Base-by-base conservation (phyloP, 2,329 filamentous ascomycete species). In the Fusarium protoensiforme region DNA sequence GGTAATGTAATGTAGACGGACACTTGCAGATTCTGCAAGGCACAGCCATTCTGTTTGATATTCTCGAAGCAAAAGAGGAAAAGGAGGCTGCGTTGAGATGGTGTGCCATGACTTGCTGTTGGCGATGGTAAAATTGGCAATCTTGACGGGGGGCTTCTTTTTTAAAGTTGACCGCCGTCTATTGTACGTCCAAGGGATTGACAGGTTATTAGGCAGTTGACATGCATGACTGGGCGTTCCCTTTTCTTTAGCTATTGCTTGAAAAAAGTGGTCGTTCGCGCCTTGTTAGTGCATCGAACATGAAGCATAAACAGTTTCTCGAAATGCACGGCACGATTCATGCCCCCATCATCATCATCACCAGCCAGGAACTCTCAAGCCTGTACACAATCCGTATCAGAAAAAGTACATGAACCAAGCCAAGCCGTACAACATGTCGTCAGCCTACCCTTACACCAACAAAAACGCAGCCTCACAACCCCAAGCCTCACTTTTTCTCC, bases 1-100 rank as follows among this genome's bases (percentile, higher is more conserved):
- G 35, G 43, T 48, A 35, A 14, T 13, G 5, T 9, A 22, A 27
- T 24, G 22, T 20, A 31, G 18, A 46, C 54, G 31, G 31, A n/a
- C 13, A 53, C 24, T 27, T 4, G 22, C 35, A 46, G 18, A 59
- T 58, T 31, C 58, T 72, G 61, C 62, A 70, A 65, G 68, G 60
- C 56, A 72, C 64, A 29, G 18, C 24, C 22, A 46, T 48, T 46
- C 43, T 48, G 24, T 43, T 51, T 51, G 46, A 31, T n/a, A 31
- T 51, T 51, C 46, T 51, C 46, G 27, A 51, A 51, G 46, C 20
- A 46, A 20, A n/a, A 41, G 13, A 13, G 22, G 2, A 18, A 39
- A 16, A 22, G 8, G 36, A 33, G 61, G 31, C n/a, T 29, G 29
- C 31, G 29, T 38, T 11, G 11, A 53, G 13, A 24, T 58, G 20